Base-by-base conservation (phyloP, 169 alveolate species). In the Plasmodium vivax region DNA sequence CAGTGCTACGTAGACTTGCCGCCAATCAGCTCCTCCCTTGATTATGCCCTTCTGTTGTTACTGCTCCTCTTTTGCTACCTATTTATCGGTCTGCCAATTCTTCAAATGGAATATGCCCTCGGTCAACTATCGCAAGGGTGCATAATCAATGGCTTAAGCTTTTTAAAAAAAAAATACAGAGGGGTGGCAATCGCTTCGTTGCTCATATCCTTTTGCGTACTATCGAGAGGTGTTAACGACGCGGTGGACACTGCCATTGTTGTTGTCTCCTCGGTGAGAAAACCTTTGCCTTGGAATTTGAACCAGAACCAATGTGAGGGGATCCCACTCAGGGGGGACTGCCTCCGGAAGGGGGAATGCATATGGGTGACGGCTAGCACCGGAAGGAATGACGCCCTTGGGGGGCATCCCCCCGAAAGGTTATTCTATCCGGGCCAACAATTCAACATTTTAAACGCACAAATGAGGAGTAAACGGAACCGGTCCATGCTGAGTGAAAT, bases 71-170 rank as follows among this genome's bases (percentile, higher is more conserved):
- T 82, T 56, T 92, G 56, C 30, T 92, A 92, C 83, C 27, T 81
- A 34, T 81, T 81, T 72, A 92, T 92, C 75, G 95, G 95, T 6
- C 82, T 68, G 36, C 95, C 95, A 3, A 14, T 92, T 68, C 45
- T 92, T 19, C 92, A 92, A 72, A 12, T 92, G 27, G 95, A 92
- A 82, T 92, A 43, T 71, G 83, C 95, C 45, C 36, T 92, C 6
- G 95, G 95, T 16, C 95, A 92, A 82, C 16, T 92, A 92, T 82
- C 95, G 19, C 95, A 92, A 82, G 30, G 92, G 16, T 30, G 85
- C 56, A 62, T 92, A 71, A 72, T 92, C 23, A 92, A 92, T 51
- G 38, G 92, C 19, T 71, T 92, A 27, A 82, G 71, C 51, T 82
- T 92, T 27, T 92, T 92, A 82, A 74, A 92, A 45, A 92, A 92